These are phyloP conservation scores for Alternaria alternata DNA, from an alignment of 2,329 filamentous ascomycete species.

Conservation along the genomic window DNA sequence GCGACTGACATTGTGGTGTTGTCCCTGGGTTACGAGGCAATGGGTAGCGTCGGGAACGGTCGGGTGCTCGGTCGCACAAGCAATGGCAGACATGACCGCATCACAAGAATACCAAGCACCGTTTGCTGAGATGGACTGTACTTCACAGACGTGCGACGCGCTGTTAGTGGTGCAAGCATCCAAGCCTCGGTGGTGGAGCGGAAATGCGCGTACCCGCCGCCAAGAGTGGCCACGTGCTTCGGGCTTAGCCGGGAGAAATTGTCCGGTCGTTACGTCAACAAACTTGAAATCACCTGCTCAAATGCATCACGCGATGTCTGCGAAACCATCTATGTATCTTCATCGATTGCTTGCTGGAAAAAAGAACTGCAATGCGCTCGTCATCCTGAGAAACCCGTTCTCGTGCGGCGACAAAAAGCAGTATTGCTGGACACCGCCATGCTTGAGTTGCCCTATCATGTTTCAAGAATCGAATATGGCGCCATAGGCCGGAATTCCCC, in stretches of 20 bases:
- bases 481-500: constrained; percentile 73
- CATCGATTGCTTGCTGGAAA: neutral
- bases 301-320: neutral
- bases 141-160: neutral
- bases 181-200: constrained; percentile 2
- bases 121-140: neutral
- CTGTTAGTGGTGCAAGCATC: neutral
- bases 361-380: neutral
- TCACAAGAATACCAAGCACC: neutral
- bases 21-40: neutral
- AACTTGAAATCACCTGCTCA: neutral
- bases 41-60: neutral
- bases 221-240: constrained; percentile 11
- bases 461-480: constrained; percentile 74
- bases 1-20: neutral
- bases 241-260: neutral
- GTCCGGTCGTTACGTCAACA: neutral
- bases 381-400: neutral
- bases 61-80: neutral
- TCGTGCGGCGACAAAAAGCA: neutral
- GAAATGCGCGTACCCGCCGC: neutral
- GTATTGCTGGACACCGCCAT: too few relatives aligned
- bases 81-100: neutral
- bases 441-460: neutral
- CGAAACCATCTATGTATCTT: neutral